Percentiles rank a stretch among this genome's conserved stretches.
These are phyloP conservation scores for Leptoxyphium fumago DNA, from an alignment of 2,329 filamentous ascomycete species.

Conservation along the genomic window DNA sequence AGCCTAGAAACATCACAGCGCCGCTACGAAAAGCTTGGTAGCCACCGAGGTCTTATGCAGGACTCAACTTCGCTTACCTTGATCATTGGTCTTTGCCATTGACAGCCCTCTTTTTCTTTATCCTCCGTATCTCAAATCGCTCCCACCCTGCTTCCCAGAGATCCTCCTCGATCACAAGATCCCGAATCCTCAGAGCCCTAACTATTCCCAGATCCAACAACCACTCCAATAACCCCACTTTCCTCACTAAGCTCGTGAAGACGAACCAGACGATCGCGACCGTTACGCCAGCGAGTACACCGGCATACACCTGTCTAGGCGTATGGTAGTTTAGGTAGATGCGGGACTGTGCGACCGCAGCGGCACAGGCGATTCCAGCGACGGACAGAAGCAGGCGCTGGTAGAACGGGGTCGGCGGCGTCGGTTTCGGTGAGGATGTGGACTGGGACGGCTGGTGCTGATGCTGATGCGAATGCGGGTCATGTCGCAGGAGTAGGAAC, in stretches of 20 bases:
- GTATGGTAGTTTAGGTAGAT: constrained; percentile 93
- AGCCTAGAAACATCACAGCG: too few relatives aligned
- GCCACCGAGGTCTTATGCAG: too few relatives aligned
- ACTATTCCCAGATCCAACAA: constrained; percentile 50
- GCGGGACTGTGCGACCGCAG: constrained; percentile 57
- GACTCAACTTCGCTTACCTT: too few relatives aligned
- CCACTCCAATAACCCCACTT: constrained; percentile 57
- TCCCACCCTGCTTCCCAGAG: constrained; percentile 86
- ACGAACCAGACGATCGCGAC: constrained; percentile 70
- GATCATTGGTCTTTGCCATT: neutral
- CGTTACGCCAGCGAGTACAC: constrained; percentile 52
- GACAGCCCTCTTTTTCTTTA: constrained; percentile 11
- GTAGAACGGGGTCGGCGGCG: constrained; percentile 39
- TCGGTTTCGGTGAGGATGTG: neutral
- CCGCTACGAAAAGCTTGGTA: too few relatives aligned
- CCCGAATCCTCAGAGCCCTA: constrained; percentile 57
- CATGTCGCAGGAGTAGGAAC: constrained; percentile 72
- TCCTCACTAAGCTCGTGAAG: constrained; percentile 51
- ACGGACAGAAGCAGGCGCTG: constrained; percentile 44
- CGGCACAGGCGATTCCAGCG: constrained; percentile 26
- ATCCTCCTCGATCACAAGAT: constrained; percentile 78
- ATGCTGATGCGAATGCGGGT: constrained; percentile 30
- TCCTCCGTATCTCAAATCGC: constrained; percentile 55
- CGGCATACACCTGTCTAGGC: constrained; percentile 69
- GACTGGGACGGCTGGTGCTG: constrained; percentile 30